A percentile compares a stretch with the other conserved stretches of the same genome.
phyloP scores from a whole-genome alignment of 2,329 filamentous ascomycete genomes.

The Leptodontidium sp. region DNA sequence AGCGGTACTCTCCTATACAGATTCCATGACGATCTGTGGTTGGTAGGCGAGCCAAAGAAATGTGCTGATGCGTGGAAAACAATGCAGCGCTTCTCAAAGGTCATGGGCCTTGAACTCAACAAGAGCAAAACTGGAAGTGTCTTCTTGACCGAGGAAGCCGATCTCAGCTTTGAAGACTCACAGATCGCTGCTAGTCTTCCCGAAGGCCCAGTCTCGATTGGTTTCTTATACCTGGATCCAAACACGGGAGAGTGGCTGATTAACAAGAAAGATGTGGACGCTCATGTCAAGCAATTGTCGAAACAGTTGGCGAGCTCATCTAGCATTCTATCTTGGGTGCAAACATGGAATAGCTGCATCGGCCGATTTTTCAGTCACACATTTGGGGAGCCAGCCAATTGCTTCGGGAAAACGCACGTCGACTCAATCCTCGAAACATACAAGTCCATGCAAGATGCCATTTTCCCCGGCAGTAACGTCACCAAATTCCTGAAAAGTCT shows the following conservation, averaged over 20 bases:
- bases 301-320: constrained; percentile 60
- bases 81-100: constrained; percentile 59
- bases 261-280: constrained; percentile 59
- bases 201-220: constrained; percentile 61
- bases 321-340: constrained; percentile 63
- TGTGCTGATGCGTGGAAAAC: constrained; percentile 65
- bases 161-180: constrained; percentile 27
- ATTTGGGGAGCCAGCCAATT: constrained; percentile 61
- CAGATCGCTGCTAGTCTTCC: constrained; percentile 50
- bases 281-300: constrained; percentile 62
- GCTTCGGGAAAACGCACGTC: constrained; percentile 61
- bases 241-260: constrained; percentile 55
- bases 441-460: constrained; percentile 56
- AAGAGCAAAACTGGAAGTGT: constrained; percentile 62
- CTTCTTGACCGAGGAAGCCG: constrained; percentile 45
- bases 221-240: constrained; percentile 61
- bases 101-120: constrained; percentile 66
- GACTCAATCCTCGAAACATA: constrained; percentile 61
- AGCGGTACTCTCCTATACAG: constrained; percentile 65
- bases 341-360: constrained; percentile 66
- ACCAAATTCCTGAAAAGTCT: constrained; percentile 55
- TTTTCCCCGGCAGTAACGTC: constrained; percentile 55
- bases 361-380: constrained; percentile 63
- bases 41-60: constrained; percentile 63
- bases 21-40: constrained; percentile 71